phyloP scores from a whole-genome alignment of 441 rosid species.

The Mallotus repandus region DNA sequence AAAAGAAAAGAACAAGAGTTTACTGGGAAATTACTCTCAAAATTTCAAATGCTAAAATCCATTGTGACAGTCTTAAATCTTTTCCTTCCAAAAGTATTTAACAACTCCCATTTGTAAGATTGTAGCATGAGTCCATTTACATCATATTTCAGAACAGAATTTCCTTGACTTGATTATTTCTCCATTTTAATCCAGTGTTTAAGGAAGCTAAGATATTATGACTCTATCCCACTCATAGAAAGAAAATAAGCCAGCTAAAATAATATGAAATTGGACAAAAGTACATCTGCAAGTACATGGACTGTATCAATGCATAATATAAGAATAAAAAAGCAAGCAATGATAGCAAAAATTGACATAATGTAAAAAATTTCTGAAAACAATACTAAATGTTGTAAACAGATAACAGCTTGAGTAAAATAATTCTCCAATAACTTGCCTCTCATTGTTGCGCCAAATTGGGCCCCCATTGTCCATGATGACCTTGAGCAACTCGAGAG shows the following conservation, averaged over 20 bases:
- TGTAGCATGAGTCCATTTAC: neutral
- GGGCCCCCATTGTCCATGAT: constrained; percentile 77
- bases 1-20: neutral
- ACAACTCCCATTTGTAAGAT: neutral
- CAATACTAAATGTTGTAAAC: too few relatives aligned
- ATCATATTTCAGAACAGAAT: neutral
- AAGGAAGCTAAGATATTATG: neutral
- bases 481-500: constrained; percentile 87
- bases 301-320: neutral
- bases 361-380: too few relatives aligned
- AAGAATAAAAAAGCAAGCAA: neutral
- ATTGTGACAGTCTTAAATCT: neutral
- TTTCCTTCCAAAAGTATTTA: neutral
- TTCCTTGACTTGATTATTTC: neutral
- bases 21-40: neutral
- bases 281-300: neutral
- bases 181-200: neutral
- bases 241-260: neutral
- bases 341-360: neutral
- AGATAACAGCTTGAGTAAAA: too few relatives aligned
- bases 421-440: constrained; percentile 45
- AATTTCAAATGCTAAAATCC: neutral
- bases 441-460: constrained; percentile 75
- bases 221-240: neutral
- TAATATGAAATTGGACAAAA: neutral